Conservation (phyloP, 2,329 filamentous ascomycete genomes). For the Penicillium sp. region DNA sequence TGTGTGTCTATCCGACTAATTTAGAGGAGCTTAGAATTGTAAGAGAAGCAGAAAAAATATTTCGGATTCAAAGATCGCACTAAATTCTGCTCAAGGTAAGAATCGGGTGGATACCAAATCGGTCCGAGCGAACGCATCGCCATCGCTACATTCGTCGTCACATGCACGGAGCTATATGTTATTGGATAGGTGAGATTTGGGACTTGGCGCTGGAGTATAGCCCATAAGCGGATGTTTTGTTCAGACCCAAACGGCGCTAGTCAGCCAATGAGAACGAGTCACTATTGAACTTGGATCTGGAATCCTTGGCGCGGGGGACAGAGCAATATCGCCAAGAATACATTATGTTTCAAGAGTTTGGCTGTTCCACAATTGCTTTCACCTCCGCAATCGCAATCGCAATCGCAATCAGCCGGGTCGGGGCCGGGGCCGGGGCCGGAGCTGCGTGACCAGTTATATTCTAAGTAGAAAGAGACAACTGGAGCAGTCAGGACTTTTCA, state of each 20-base stretch:
- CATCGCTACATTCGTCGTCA: constrained; percentile 1
- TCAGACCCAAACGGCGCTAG: neutral
- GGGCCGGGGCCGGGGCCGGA: too few species aligned
- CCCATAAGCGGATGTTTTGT: neutral
- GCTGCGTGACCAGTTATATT: too few species aligned
- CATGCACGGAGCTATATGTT: neutral
- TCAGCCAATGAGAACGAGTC: neutral
- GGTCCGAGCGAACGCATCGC: neutral
- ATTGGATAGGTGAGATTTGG: neutral
- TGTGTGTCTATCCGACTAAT: neutral
- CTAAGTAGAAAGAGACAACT: too few species aligned
- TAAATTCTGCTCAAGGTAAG: neutral
- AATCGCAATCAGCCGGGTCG: too few species aligned
- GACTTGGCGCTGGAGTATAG: neutral
- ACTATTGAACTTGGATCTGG: too few species aligned
- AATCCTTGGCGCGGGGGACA: too few species aligned
- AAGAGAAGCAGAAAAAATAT: neutral
- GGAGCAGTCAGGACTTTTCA: too few species aligned
- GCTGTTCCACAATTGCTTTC: neutral
- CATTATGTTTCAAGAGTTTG: neutral
- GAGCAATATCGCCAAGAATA: neutral
- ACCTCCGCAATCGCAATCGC: neutral
- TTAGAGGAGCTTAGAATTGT: neutral
- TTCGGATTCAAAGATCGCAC: neutral
- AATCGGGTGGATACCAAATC: neutral